Conservation (phyloP, 129 eudicot genomes). For the Pittosporum tobira region DNA sequence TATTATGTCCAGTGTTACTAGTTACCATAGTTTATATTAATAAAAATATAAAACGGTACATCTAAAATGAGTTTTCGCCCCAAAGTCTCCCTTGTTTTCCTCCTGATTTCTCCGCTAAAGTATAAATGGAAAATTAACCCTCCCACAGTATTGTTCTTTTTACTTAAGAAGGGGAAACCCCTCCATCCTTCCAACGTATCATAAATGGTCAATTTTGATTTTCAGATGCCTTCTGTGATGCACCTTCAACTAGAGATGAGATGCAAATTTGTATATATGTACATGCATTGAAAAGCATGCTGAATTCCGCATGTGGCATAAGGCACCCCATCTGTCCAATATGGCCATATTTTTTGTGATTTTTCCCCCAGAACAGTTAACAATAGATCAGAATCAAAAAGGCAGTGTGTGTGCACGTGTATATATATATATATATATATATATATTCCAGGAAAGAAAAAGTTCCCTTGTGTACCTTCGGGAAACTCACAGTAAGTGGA, state of each 20-base stretch:
- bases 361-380: neutral
- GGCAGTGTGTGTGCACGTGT: no score
- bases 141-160: neutral
- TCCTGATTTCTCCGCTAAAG: neutral
- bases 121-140: neutral
- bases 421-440: no score
- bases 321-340: neutral
- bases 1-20: no score
- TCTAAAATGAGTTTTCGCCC: no score
- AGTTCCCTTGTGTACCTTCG: conserved; percentile 44
- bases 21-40: no score
- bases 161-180: no score
- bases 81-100: neutral
- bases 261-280: neutral
- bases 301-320: neutral
- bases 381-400: neutral
- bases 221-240: neutral
- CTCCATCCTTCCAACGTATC: neutral
- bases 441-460: neutral
- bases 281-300: neutral
- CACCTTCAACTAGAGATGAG: neutral
- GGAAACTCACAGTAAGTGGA: conserved; percentile 62
- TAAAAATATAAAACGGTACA: no score
- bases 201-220: neutral
- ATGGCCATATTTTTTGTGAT: neutral